Percentiles rank a stretch among this genome's conserved stretches.
phyloP scores from a whole-genome alignment of 2,329 filamentous ascomycete species.

The Talaromyces sp. region DNA sequence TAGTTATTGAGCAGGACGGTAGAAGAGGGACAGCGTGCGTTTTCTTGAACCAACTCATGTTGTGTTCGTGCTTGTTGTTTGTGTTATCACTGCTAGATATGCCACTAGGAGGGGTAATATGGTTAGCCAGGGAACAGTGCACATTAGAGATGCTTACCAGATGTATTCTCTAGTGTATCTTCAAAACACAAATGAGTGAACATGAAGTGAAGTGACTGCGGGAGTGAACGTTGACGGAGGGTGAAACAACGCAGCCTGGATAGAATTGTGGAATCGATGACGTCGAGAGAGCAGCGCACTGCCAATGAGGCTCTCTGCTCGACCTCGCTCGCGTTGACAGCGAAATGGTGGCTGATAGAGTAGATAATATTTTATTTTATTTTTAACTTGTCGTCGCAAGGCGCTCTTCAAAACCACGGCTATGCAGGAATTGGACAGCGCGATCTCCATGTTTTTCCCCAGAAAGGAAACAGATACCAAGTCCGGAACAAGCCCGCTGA shows the following conservation, averaged over 20 bases:
- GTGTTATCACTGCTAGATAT: neutral
- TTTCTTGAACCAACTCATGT: slow-evolving; percentile 41
- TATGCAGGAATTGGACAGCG: neutral
- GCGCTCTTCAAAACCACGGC: neutral
- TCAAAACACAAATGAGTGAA: neutral
- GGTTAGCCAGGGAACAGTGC: neutral
- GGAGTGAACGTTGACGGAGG: neutral
- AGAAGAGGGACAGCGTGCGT: slow-evolving; percentile 51
- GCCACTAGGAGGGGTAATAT: neutral
- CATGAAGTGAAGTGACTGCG: neutral
- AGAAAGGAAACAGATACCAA: neutral
- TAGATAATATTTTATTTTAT: neutral
- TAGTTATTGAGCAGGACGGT: slow-evolving; percentile 6
- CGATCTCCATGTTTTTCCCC: neutral
- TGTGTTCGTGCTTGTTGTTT: neutral
- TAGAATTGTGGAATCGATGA: neutral
- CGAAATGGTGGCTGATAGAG: neutral
- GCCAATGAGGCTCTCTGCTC: neutral
- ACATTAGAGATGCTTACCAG: neutral
- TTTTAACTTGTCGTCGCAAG: too few relatives aligned
- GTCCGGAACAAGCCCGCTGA: neutral
- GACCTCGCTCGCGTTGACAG: neutral
- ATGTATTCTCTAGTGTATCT: neutral
- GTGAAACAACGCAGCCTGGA: neutral
- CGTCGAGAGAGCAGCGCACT: neutral